Conservation (phyloP, 371 early-diverging fungal species). For the Capillidium rhysosporum region DNA sequence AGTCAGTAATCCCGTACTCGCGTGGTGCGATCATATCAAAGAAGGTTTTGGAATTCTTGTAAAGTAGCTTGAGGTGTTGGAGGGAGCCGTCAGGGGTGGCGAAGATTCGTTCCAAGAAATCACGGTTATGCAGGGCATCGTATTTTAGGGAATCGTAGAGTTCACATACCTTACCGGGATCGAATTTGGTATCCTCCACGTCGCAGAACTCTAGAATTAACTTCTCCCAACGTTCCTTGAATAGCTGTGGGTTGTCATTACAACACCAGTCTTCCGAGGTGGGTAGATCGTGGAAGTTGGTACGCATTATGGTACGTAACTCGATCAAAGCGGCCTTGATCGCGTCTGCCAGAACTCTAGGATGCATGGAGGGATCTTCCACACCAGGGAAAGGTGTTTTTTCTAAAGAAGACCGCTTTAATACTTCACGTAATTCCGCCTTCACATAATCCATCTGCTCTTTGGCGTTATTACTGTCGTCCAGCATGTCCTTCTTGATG, state of each 20-base stretch:
- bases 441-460: conserved; percentile 80
- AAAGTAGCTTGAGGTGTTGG: conserved; percentile 32
- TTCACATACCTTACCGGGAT: conserved; percentile 81
- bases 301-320: conserved; percentile 54
- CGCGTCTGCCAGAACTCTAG: conserved; percentile 39
- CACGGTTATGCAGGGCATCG: conserved; percentile 83
- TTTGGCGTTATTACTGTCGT: conserved; percentile 87
- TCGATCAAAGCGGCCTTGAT: conserved; percentile 42
- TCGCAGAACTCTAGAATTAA: conserved; percentile 74
- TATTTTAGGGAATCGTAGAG: conserved; percentile 90
- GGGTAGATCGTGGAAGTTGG: conserved; percentile 41
- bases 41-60: conserved; percentile 53
- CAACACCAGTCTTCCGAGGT: conserved; percentile 54
- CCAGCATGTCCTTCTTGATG: conserved; percentile 75
- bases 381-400: conserved; percentile 15
- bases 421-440: conserved; percentile 28
- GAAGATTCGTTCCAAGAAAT: conserved; percentile 53
- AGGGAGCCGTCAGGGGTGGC: conserved; percentile 15
- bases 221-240: conserved; percentile 90
- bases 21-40: conserved; percentile 86
- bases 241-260: conserved; percentile 45
- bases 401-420: conserved; percentile 19
- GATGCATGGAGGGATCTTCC: conserved; percentile 29
- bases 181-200: conserved; percentile 28
- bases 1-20: conserved; percentile 73